Percentiles rank a stretch among this genome's conserved stretches.
These are phyloP conservation scores for Yarrowia yakushimensis DNA, from an alignment of 805 yeast genomes.

Conservation along the genomic window DNA sequence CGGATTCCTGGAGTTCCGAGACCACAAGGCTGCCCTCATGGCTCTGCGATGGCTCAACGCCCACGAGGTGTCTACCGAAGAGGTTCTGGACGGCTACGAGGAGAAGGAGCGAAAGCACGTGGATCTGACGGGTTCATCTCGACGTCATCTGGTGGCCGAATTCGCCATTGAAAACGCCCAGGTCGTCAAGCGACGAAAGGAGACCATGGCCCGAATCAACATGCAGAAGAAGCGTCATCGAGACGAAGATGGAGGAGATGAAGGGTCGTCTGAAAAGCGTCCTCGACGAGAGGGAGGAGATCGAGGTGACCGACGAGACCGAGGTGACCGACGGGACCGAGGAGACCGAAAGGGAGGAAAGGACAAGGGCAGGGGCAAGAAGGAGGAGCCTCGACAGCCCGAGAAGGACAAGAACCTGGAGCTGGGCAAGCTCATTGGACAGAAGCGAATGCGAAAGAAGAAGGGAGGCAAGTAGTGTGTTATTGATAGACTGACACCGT, in stretches of 20 bases:
- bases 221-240: slow-evolving; percentile 26
- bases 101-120: slow-evolving; percentile 30
- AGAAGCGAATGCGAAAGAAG: slow-evolving; percentile 37
- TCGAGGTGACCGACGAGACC: neutral
- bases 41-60: slow-evolving; percentile 96
- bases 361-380: neutral
- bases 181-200: slow-evolving; percentile 86
- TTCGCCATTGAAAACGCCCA: slow-evolving; percentile 95
- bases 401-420: slow-evolving; percentile 29
- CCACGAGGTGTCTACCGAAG: slow-evolving; percentile 71
- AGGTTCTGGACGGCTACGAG: slow-evolving; percentile 44
- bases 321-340: slow-evolving; percentile 16
- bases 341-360: slow-evolving; percentile 7
- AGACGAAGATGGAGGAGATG: slow-evolving; percentile 27
- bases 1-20: slow-evolving; percentile 90
- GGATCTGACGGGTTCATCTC: slow-evolving; percentile 40
- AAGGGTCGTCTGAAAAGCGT: neutral
- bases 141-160: slow-evolving; percentile 83
- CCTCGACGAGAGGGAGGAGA: slow-evolving; percentile 7
- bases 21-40: slow-evolving; percentile 90
- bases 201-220: slow-evolving; percentile 37
- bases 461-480: slow-evolving; percentile 18
- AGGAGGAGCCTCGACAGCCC: neutral
- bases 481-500: neutral
- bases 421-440: slow-evolving; percentile 35